These are phyloP conservation scores for Cydonia oblonga DNA, from an alignment of 331 rosid species.

Conservation along the genomic window DNA sequence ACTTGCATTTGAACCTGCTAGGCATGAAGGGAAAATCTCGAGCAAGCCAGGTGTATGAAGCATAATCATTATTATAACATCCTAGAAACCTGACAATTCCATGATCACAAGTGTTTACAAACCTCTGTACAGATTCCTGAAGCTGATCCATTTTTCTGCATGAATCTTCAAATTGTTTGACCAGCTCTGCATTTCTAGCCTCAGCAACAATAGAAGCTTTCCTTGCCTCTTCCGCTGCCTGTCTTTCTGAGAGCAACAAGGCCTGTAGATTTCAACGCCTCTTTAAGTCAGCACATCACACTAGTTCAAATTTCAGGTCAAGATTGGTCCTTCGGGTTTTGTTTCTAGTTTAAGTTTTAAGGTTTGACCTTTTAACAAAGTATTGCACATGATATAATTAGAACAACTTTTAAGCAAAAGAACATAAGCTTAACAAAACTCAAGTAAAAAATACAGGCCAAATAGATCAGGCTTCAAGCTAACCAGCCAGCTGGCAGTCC, in stretches of 20 bases:
- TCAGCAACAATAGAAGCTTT: constrained; percentile 50
- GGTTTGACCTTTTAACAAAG: background rate
- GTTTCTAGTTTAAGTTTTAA: background rate
- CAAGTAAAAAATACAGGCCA: background rate
- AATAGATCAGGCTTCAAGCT: background rate
- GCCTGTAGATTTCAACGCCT: constrained; percentile 36
- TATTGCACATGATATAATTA: background rate
- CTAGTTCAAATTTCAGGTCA: constrained; percentile 4
- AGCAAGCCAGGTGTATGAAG: background rate
- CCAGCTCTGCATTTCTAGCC: constrained; percentile 60
- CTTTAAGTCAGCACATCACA: constrained; percentile 18
- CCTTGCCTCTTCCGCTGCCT: constrained; percentile 58
- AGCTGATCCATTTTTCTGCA: constrained; percentile 73
- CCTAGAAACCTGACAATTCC: background rate
- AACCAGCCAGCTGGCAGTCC: background rate
- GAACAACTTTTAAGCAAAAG: background rate
- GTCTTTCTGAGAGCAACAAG: constrained; percentile 51
- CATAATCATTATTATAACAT: background rate
- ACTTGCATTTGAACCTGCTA: background rate
- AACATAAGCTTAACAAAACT: background rate
- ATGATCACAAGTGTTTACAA: constrained; percentile 24
- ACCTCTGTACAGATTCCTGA: constrained; percentile 95
- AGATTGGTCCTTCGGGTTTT: background rate
- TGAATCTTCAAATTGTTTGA: constrained; percentile 61
- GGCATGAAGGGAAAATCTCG: background rate